A percentile compares a stretch with the other conserved stretches of the same genome.
These are phyloP conservation scores for Coemansia sp. DNA, from an alignment of 192 early-diverging fungal genomes.

Conservation along the genomic window DNA sequence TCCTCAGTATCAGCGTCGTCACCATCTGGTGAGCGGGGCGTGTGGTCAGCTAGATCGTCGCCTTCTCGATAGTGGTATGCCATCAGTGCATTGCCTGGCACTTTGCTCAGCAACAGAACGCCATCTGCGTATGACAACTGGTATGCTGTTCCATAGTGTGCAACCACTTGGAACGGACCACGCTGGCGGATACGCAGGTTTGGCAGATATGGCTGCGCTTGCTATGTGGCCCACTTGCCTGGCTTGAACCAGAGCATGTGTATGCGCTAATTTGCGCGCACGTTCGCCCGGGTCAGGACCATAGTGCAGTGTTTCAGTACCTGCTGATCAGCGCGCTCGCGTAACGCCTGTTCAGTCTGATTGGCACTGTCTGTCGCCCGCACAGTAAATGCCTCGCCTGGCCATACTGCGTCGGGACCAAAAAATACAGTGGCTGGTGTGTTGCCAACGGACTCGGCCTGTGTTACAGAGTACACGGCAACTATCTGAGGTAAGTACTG, in stretches of 20 bases:
- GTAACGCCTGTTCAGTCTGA: background rate
- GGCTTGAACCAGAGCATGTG: background rate
- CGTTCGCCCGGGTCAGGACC: background rate
- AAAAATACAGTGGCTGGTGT: background rate
- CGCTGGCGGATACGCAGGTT: background rate
- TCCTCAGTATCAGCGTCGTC: background rate
- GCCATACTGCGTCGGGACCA: background rate
- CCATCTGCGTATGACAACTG: background rate
- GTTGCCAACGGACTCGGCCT: background rate
- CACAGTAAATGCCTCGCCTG: background rate
- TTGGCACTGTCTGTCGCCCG: background rate
- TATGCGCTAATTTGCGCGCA: background rate
- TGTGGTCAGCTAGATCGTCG: background rate
- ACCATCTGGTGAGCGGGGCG: background rate
- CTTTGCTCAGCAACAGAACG: no score
- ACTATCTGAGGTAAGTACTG: constrained; percentile 16
- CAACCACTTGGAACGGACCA: constrained; percentile 16
- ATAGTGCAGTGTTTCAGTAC: background rate
- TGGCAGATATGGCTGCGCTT: background rate
- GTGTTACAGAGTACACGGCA: constrained; percentile 14
- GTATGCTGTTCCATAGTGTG: background rate
- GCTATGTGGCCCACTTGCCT: constrained; percentile 9
- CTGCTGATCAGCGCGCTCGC: background rate
- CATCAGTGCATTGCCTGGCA: constrained; percentile 3
- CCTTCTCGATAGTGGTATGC: background rate